These are phyloP conservation scores for Meira nashicola DNA, from an alignment of 1,284 basidiomycete genomes.

Conservation along the genomic window DNA sequence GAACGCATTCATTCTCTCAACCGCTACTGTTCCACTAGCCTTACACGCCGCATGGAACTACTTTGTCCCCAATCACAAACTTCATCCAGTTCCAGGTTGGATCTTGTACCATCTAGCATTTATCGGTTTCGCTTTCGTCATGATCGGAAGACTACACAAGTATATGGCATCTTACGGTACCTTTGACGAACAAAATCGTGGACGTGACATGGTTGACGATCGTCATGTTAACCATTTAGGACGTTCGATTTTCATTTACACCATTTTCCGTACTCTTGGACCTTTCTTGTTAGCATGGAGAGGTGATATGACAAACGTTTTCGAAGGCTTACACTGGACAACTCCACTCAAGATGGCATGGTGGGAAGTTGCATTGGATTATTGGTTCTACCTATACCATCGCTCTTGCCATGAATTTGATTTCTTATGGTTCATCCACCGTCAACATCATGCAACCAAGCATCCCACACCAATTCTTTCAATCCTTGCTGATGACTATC, in stretches of 20 bases:
- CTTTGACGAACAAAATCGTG: conserved; percentile 47
- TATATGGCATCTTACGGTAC: conserved; percentile 39
- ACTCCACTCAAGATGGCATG: conserved; percentile 41
- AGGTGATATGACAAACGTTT: conserved; percentile 38
- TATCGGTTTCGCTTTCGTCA: conserved; percentile 31
- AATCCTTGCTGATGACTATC: conserved; percentile 40
- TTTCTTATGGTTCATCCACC: conserved; percentile 35
- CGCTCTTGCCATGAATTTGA: conserved; percentile 38
- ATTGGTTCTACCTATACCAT: conserved; percentile 46
- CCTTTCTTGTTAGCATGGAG: conserved; percentile 44
- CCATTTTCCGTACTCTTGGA: conserved; percentile 41
- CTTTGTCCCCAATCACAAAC: conserved; percentile 30
- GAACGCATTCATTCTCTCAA: conserved; percentile 37
- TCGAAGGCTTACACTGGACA: conserved; percentile 31
- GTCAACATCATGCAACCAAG: conserved; percentile 42
- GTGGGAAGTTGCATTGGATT: conserved; percentile 41
- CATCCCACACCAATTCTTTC: conserved; percentile 42
- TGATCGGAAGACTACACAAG: conserved; percentile 36
- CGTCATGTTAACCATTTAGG: conserved; percentile 47
- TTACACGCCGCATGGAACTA: conserved; percentile 35
- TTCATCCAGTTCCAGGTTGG: conserved; percentile 42
- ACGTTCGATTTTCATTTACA: conserved; percentile 46
- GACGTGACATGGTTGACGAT: conserved; percentile 46
- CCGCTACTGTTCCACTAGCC: conserved; percentile 26
- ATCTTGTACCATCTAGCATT: conserved; percentile 38